A percentile compares a stretch with the other conserved stretches of the same genome.
Conservation (phyloP, 495 filamentous ascomycete genomes). For the Aspergillus homomorphus region DNA sequence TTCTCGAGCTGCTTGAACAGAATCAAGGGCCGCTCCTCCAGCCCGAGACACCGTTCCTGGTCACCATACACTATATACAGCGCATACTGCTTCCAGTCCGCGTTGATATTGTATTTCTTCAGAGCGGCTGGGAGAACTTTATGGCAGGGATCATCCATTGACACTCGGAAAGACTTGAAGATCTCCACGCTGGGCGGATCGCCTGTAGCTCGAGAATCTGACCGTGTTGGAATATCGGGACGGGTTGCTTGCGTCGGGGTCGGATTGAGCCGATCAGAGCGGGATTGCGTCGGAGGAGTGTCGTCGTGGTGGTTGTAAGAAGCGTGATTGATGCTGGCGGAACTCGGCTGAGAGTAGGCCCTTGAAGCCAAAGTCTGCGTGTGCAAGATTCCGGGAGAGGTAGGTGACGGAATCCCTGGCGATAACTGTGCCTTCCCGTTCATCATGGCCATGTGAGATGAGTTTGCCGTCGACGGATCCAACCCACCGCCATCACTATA, state of each 20-base stretch:
- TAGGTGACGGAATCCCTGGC: slow-evolving; percentile 75
- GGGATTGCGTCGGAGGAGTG: slow-evolving; percentile 22
- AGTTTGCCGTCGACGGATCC: slow-evolving; percentile 64
- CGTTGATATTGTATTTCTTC: slow-evolving; percentile 97
- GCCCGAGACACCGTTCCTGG: slow-evolving; percentile 86
- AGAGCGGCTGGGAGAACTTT: slow-evolving; percentile 94
- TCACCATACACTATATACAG: slow-evolving; percentile 98
- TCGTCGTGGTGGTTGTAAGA: slow-evolving; percentile 48
- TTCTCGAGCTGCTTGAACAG: slow-evolving; percentile 96
- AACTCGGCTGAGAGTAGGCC: slow-evolving; percentile 43
- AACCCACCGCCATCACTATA: slow-evolving; percentile 50
- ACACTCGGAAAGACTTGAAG: slow-evolving; percentile 96
- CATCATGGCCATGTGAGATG: slow-evolving; percentile 70
- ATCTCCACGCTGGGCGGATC: slow-evolving; percentile 71
- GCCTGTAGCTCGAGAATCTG: slow-evolving; percentile 50
- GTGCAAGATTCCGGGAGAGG: slow-evolving; percentile 63
- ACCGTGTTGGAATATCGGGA: slow-evolving; percentile 40
- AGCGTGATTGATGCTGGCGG: slow-evolving; percentile 29
- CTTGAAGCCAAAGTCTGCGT: slow-evolving; percentile 47
- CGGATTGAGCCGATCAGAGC: slow-evolving; percentile 38
- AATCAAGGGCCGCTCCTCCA: slow-evolving; percentile 90
- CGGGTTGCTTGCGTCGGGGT: slow-evolving; percentile 39
- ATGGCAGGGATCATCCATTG: slow-evolving; percentile 95
- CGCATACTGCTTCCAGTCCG: slow-evolving; percentile 94
- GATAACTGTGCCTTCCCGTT: slow-evolving; percentile 68